Evolutionary conservation across 2,329 filamentous ascomycete genomes (phyloP), one percentile per base, ranked within the genome.

Genomic region (Paraphaeosphaeria minitans): DNA sequence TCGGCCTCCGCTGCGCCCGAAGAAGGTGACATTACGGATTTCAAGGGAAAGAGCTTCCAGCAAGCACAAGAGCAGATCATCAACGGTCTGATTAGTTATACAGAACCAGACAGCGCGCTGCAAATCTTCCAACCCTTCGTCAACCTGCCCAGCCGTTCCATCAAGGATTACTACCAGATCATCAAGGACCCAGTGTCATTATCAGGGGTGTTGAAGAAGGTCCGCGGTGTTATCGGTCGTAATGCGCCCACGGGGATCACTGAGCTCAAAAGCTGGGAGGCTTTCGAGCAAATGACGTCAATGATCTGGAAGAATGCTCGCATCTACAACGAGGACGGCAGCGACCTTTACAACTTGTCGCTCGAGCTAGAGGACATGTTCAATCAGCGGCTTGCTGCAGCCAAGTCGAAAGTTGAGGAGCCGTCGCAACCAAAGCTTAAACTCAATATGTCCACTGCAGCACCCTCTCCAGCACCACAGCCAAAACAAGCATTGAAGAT

Each of bases 251-350:
- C 84, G 3, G 81, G 79, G 12, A 73, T 78, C 27, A 89, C 89
- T 50, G 87, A 92, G 49, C 92, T 93, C 77, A 93, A 92, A 74
- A 90, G 82, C 52, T 97, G 93, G 93, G 84, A 87, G 57, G 84
- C 87, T 0, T 92, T 97, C 65, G 92, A 92, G 73, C 88, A 93
- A 55, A 90, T 91, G 69, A 84, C 91, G 13, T 90, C 88, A 68
- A 83, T 91, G 53, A 87, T 97, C 45, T 97, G 93, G 93, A 85
- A 84, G 50, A 97, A 97, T 75, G 92, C 93, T 0, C 90, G 88
- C 69, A 89, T 89, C 59, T 97, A 94, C 81, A 97, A 97, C 66
- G 92, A 97, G 75, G 93, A 97, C 71, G 91, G 89, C 4, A 97
- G 93, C 70, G 89, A 92, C 16, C 93, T 97, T 53, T 92, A 88